phyloP scores from a whole-genome alignment of 345 rosid species.

The Brassica incana region DNA sequence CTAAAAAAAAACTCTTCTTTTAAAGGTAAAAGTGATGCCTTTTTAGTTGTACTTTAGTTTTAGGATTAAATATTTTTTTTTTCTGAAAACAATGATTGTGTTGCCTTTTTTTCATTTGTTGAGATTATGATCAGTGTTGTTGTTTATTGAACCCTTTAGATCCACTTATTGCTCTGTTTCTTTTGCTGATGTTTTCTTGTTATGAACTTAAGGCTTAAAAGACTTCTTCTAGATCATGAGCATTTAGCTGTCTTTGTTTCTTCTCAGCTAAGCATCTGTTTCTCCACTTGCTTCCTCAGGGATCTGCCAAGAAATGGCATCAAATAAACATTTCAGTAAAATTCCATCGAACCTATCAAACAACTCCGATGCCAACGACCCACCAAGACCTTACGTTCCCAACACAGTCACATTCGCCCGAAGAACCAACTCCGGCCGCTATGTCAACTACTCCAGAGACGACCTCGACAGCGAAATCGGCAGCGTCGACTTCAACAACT shows the following conservation, averaged over 20 bases:
- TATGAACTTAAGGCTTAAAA: neutral
- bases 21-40: conserved; percentile 18
- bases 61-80: neutral
- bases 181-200: too few species aligned
- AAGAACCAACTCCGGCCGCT: conserved; percentile 85
- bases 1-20: neutral
- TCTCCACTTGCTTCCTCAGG: conserved; percentile 42
- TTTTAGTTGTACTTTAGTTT: conserved; percentile 2
- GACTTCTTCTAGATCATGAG: conserved; percentile 5
- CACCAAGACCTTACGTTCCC: conserved; percentile 61
- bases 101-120: neutral
- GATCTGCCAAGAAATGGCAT: conserved; percentile 54
- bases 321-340: conserved; percentile 54
- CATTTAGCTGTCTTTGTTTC: conserved; percentile 9
- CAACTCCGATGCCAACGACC: conserved; percentile 63
- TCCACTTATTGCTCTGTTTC: too few species aligned
- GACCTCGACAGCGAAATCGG: conserved; percentile 93
- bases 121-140: neutral
- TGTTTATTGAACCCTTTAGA: conserved; percentile 9
- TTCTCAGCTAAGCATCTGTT: conserved; percentile 12
- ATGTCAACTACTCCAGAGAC: conserved; percentile 85
- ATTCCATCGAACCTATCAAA: conserved; percentile 63
- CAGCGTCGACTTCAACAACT: conserved; percentile 67
- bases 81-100: neutral
- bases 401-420: conserved; percentile 69